Base-by-base conservation (phyloP, 257 asterid genomes). In the Cruciata laevipes region DNA sequence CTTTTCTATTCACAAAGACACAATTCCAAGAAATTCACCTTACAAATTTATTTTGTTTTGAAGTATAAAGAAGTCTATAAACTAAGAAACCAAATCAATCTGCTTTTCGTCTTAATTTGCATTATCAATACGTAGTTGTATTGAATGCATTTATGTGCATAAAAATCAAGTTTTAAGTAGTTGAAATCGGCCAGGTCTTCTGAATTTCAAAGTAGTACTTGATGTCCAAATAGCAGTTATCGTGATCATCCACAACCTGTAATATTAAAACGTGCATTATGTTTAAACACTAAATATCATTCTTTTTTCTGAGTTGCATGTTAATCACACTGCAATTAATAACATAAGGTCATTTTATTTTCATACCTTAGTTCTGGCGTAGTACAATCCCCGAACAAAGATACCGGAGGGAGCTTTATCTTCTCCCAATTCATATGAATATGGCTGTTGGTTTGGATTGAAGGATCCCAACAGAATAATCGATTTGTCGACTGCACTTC, bases 181-280 rank as follows among this genome's bases (percentile, higher is more conserved):
- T 47, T 47, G 21, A 60, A 27, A 76, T 51, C 37, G 85, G 87
- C 88, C 87, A 85, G 61, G 57, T 53, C 73, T 75, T 85, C 57
- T 81, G 78, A 75, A 85, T 83, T 27, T 79, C 85, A 56, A 85
- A 85, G 68, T 80, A 79, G 77, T 85, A 85, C 7, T 76, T 72
- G 61, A 83, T 81, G 65, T 83, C 83, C 82, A 85, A 73, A 23
- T 77, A 80, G 76, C 85, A 79, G 69, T 47, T 79, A 2, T 81
- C 83, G 7, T 73, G 73, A 14, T 53, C 69, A 69, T 83, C 89
- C 30, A 75, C 67, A 64, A 85, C 87, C 91, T 83, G 69, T 14
- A 27, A 47, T 1, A 3, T 6, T 4, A 47, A 6, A 27, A 9
- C 11, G 20, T n/a, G 10, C 9, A 55, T 42, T 12, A 42, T 0